These are phyloP conservation scores for Penicillium decumbens DNA, from an alignment of 2,329 filamentous ascomycete species.

Conservation along the genomic window DNA sequence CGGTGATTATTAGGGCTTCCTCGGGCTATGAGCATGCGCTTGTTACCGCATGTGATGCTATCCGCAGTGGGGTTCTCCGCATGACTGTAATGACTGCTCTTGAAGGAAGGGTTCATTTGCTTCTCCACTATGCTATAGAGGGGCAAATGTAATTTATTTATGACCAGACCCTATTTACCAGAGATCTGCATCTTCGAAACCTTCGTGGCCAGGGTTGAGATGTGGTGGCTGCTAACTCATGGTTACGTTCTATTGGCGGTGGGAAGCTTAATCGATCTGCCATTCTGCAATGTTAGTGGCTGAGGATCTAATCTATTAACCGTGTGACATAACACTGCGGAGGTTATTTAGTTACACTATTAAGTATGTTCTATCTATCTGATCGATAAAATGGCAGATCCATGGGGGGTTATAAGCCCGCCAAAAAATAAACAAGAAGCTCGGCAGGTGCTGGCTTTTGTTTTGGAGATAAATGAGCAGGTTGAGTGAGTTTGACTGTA, in stretches of 20 bases:
- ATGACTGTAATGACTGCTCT: not conserved
- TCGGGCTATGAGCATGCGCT: slow-evolving; percentile 1
- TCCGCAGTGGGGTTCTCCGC: not conserved
- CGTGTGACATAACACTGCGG: not conserved
- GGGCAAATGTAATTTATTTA: not conserved
- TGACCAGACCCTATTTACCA: not conserved
- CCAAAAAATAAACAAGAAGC: not conserved
- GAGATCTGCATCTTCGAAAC: not conserved
- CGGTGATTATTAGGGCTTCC: not conserved
- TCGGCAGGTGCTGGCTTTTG: too few relatives aligned
- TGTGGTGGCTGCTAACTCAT: not conserved
- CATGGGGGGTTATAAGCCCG: too few relatives aligned
- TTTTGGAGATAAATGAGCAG: too few relatives aligned
- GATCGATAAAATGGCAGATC: not conserved
- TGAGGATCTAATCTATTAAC: not conserved
- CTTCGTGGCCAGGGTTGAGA: not conserved
- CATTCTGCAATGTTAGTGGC: not conserved
- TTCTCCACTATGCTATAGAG: not conserved
- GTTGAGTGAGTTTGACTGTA: too few relatives aligned
- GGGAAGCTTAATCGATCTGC: not conserved
- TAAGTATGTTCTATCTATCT: not conserved
- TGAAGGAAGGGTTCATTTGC: not conserved
- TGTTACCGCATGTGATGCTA: slow-evolving; percentile 2
- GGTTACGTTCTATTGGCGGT: not conserved
- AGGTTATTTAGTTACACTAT: not conserved